Percentiles rank a stretch among this genome's conserved stretches.
These are phyloP conservation scores for Trypethelium eluteriae DNA, from an alignment of 495 filamentous ascomycete species.

Conservation along the genomic window DNA sequence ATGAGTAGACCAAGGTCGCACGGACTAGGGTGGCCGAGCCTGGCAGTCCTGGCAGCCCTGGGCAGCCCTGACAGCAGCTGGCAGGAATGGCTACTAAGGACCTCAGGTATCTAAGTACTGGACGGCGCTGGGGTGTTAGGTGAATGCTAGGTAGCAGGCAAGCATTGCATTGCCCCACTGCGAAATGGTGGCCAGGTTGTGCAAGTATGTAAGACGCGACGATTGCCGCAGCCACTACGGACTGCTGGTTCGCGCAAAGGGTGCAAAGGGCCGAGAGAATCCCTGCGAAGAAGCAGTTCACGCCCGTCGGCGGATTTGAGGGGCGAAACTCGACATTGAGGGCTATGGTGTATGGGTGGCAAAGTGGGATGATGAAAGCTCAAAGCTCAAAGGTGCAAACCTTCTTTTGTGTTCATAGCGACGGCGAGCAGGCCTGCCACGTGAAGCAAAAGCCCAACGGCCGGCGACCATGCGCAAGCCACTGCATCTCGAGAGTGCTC, in stretches of 20 bases:
- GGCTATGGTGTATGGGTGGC: neutral
- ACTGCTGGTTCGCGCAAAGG: neutral
- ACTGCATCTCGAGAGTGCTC: neutral
- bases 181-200: neutral
- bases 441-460: neutral
- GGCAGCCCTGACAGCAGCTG: no score
- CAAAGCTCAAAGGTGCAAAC: no score
- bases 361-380: neutral
- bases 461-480: neutral
- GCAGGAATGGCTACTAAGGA: no score
- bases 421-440: conserved; percentile 5
- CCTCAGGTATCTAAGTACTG: no score
- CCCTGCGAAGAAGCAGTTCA: neutral
- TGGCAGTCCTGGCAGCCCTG: no score
- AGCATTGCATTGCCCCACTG: neutral
- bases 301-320: neutral
- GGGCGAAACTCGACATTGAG: neutral
- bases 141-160: neutral
- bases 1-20: neutral
- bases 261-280: no score
- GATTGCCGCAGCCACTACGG: no score
- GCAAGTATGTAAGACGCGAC: no score
- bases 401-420: no score
- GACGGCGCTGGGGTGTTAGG: no score
- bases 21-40: neutral